phyloP scores from a whole-genome alignment of 1,284 basidiomycete genomes.

The Agaricales sp. region DNA sequence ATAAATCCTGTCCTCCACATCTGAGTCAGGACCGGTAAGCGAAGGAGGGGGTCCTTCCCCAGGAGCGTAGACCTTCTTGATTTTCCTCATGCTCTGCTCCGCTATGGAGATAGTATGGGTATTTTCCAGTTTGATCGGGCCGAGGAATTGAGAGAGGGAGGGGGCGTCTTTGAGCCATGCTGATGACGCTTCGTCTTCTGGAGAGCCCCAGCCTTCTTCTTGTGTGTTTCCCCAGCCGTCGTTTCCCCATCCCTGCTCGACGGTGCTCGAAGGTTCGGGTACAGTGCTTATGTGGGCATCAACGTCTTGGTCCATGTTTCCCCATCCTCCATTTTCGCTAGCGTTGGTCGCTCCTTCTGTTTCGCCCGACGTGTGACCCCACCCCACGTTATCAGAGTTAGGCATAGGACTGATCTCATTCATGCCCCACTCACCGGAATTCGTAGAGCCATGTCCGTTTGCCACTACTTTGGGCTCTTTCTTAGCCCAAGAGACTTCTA shows the following conservation, averaged over 20 bases:
- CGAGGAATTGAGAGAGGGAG: background rate
- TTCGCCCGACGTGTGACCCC: no score
- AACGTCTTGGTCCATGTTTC: background rate
- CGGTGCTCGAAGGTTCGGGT: background rate
- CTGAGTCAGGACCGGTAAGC: background rate
- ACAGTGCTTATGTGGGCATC: background rate
- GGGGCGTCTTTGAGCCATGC: background rate
- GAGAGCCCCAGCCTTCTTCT: background rate
- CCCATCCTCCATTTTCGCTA: background rate
- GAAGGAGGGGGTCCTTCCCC: background rate
- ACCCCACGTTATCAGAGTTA: no score
- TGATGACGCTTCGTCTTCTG: background rate
- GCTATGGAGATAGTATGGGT: background rate
- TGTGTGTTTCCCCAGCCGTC: background rate
- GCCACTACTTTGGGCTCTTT: background rate
- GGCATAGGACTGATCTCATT: no score
- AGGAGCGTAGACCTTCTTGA: background rate
- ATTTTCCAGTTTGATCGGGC: background rate
- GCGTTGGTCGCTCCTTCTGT: background rate
- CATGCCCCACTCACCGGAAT: no score
- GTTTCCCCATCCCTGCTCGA: background rate
- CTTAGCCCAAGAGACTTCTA: background rate
- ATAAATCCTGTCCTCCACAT: background rate
- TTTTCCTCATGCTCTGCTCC: background rate
- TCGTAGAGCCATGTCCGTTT: background rate